These are phyloP conservation scores for Solanum ahanhuiri DNA, from an alignment of 257 asterid species.

Conservation along the genomic window DNA sequence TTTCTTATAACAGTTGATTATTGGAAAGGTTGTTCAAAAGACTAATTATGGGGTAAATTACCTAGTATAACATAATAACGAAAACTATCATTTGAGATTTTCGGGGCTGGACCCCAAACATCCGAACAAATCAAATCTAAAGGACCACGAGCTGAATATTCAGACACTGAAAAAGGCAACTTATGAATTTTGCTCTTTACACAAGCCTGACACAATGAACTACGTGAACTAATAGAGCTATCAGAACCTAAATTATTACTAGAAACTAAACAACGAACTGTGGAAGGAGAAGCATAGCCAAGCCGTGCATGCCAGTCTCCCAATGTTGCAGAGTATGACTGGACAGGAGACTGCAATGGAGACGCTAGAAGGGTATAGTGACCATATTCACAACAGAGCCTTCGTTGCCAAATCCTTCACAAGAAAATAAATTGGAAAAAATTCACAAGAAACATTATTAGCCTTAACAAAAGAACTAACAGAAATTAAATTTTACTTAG, in stretches of 20 bases:
- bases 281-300: neutral
- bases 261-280: neutral
- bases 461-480: neutral
- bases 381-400: neutral
- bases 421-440: neutral
- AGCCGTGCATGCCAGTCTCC: neutral
- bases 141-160: neutral
- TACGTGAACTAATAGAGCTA: neutral
- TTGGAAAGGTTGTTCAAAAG: too few species aligned
- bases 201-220: neutral
- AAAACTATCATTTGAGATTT: neutral
- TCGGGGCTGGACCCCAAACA: neutral
- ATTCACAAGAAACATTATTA: neutral
- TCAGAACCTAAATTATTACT: neutral
- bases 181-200: neutral
- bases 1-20: too few species aligned
- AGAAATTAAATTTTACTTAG: neutral
- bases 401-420: neutral
- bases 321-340: neutral
- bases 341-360: neutral
- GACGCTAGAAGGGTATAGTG: neutral
- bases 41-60: too few species aligned
- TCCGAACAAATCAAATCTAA: neutral
- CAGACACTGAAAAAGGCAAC: neutral
- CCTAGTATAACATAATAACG: neutral